A percentile compares a stretch with the other conserved stretches of the same genome.
These are phyloP conservation scores for Kurtzmaniella cleridarum DNA, from an alignment of 805 yeast genomes.

Conservation along the genomic window DNA sequence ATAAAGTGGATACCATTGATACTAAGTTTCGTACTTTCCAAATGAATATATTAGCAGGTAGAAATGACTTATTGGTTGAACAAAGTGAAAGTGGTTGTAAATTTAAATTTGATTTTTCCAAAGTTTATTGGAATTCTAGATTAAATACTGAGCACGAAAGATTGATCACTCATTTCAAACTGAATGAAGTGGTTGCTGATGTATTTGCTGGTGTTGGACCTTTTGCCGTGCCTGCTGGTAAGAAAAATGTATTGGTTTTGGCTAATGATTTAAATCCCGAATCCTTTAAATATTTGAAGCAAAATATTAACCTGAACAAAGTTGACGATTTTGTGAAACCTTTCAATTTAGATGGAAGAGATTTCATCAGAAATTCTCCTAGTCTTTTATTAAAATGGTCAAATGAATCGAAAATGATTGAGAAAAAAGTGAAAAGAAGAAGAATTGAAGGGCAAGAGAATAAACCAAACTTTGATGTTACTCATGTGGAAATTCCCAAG, in stretches of 20 bases:
- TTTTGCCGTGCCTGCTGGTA: constrained; percentile 93
- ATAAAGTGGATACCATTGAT: constrained; percentile 81
- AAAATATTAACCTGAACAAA: constrained; percentile 62
- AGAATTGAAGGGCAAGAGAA: constrained; percentile 27
- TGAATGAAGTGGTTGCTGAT: constrained; percentile 80
- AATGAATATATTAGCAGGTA: constrained; percentile 93
- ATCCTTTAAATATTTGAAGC: constrained; percentile 62
- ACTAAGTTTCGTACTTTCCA: constrained; percentile 86
- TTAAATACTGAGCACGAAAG: constrained; percentile 91
- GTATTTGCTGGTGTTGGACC: constrained; percentile 99
- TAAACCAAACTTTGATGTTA: constrained; percentile 10
- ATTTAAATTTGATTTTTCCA: constrained; percentile 83
- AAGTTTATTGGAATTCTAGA: constrained; percentile 97
- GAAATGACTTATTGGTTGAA: constrained; percentile 66
- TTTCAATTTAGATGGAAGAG: constrained; percentile 76
- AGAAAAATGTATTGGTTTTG: constrained; percentile 68
- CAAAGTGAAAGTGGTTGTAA: constrained; percentile 84
- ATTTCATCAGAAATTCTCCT: constrained; percentile 64
- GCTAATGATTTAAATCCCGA: constrained; percentile 95
- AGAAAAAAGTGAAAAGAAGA: constrained; percentile 30
- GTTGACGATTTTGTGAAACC: constrained; percentile 55
- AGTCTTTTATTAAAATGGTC: constrained; percentile 45
- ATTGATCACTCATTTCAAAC: constrained; percentile 53
- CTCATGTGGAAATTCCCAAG: constrained; percentile 41
- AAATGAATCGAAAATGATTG: constrained; percentile 25